Evolutionary conservation across 2,329 filamentous ascomycete genomes (phyloP), one percentile per base, ranked within the genome.

Genomic region (Calonectria hongkongensis): DNA sequence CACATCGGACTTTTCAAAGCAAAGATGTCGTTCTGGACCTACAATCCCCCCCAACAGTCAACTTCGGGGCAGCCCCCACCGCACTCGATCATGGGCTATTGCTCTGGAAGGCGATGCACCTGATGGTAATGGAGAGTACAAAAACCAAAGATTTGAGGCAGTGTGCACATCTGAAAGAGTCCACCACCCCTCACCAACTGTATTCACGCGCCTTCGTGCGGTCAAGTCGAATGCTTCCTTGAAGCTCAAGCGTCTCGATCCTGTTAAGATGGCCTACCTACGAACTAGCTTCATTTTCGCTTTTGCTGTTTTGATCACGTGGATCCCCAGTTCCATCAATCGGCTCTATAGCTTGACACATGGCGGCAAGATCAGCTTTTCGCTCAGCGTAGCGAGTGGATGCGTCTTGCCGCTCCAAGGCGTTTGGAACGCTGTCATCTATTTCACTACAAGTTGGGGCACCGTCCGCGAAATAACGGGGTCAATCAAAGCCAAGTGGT

Each of bases 381-480:
- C 87, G 2, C 88, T 96, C 50, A 93, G 93, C 79, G 88, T 94
- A 45, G 89, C 91, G 0, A 92, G 93, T 28, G 92, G 92, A 2
- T 87, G 94, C 15, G 94, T 96, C 0, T 86, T 96, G 4, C 94
- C 94, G 0, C 86, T 95, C 0, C 94, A 96, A 81, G 94, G 94
- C 0, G 90, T 95, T 62, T 96, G 94, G 94, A 96, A 96, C 79
- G 89, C 92, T 41, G 84, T 94, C 62, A 94, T 96, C 64, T 96
- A 95, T 82, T 89, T 94, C 73, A 90, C 89, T 3, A 94, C 93
- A 1, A 94, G 87, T 76, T 90, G 87, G 88, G 77, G 74, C 16
- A 78, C 73, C 0, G 75, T 85, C 12, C 48, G 76, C 50, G 81
- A 80, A n/a, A 82, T 81, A 54, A n/a, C 76, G 4, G 73, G 54